Base-by-base conservation (phyloP, 495 filamentous ascomycete species). In the Bacidia gigantensis region DNA sequence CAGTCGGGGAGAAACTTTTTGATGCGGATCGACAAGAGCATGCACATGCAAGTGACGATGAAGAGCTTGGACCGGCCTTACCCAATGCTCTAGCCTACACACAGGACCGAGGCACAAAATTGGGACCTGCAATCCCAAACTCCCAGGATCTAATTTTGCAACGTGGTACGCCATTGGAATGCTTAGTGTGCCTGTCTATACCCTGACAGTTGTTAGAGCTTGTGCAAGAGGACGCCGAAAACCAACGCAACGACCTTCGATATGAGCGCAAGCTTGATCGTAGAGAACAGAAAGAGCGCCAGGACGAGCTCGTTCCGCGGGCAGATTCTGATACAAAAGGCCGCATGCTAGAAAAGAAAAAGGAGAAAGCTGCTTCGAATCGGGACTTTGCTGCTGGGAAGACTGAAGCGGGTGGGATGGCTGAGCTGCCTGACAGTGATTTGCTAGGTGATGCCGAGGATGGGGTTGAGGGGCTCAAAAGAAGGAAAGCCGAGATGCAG, bases 251-350 rank as follows among this genome's bases (percentile, higher is more conserved):
- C 1, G 75, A 78, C 46, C 73, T 83, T 2, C 74, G 78, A 20
- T 64, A 70, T 18, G 73, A 76, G 1, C 78, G 85, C 45, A 81
- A 78, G 41, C 62, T 67, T 1, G 84, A 93, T 46, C 75, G 80
- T 1, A 69, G 67, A 45, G 53, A 62, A 18, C 77, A 86, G 56
- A 78, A 77, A 46, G 79, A 77, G 25, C 71, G 69, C 0, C 72
- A 89, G 0, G 89, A 95, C 10, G 90, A 96, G 52, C 67, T 95
- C 11, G 76, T 72, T 0, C 90, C 92, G 2, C 84, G 87, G 12
- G 87, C 90, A 0, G 88, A 90, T 46, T 67, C 90, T 0, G 89
- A 90, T 0, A 89, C 87, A 2, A 79, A 81, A 23, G 92, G 94
- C 65, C 79, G 90, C 9, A 77, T 79, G 50, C 72, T 98, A 3